Percentiles rank a stretch among this genome's conserved stretches.
Evolutionary conservation across 495 filamentous ascomycete species (phyloP).

Genomic region (Podospora appendiculata): DNA sequence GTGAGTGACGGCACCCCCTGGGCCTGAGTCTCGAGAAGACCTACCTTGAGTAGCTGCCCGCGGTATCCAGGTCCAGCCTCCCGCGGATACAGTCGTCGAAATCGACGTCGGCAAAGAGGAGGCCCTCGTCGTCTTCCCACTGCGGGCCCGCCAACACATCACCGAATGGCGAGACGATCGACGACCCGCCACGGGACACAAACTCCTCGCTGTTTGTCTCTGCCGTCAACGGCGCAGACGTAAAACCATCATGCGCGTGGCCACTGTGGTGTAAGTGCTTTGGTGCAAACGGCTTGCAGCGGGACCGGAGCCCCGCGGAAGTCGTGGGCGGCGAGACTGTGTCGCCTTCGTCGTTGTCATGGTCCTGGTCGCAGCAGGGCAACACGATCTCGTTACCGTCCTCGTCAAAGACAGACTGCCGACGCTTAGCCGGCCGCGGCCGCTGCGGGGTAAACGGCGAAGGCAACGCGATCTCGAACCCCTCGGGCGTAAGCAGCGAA

Average conservation of each 20-base stretch:
- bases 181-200: conserved; percentile 67
- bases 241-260: neutral
- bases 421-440: neutral
- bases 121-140: conserved; percentile 63
- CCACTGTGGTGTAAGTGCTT: neutral
- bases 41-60: conserved; percentile 65
- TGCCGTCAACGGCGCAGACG: neutral
- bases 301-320: neutral
- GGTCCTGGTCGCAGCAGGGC: conserved; percentile 3
- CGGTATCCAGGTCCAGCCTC: conserved; percentile 59
- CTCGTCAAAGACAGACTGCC: conserved; percentile 34
- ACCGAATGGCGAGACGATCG: conserved; percentile 73
- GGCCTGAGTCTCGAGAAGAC: neutral
- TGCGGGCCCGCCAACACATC: conserved; percentile 71
- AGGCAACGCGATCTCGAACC: conserved; percentile 32
- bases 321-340: neutral
- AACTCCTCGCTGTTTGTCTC: conserved; percentile 27
- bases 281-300: neutral
- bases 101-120: conserved; percentile 41
- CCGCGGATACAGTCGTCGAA: conserved; percentile 46
- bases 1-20: too few relatives aligned
- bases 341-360: neutral
- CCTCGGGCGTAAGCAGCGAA: conserved; percentile 29
- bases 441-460: neutral
- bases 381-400: conserved; percentile 42